These are phyloP conservation scores for Fusarium sp. DNA, from an alignment of 2,329 filamentous ascomycete species.

Conservation along the genomic window DNA sequence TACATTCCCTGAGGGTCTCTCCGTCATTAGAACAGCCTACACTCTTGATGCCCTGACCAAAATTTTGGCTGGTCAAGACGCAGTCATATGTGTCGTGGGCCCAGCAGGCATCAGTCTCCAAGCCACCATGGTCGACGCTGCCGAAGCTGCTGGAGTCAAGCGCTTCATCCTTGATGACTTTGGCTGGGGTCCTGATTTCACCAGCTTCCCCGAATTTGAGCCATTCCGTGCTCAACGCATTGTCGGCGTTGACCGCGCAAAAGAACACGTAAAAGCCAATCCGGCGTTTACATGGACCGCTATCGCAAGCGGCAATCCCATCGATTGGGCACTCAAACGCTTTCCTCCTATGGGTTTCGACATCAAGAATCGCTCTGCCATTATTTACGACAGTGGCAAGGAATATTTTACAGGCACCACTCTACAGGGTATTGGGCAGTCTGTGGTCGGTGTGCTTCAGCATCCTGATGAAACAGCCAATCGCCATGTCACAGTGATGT, in stretches of 20 bases:
- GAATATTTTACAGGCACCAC: slow-evolving; percentile 35
- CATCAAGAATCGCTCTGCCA: slow-evolving; percentile 1
- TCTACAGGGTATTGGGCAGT: slow-evolving; percentile 30
- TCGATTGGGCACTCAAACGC: slow-evolving; percentile 37
- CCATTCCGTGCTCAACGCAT: slow-evolving; percentile 22
- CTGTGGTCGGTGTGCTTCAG: slow-evolving; percentile 32
- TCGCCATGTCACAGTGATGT: slow-evolving; percentile 24
- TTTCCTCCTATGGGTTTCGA: slow-evolving; percentile 37
- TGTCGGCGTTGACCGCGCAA: slow-evolving; percentile 19
- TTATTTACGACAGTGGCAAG: slow-evolving; percentile 29
- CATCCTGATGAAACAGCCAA: slow-evolving; percentile 29
- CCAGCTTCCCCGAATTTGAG: slow-evolving; percentile 34
- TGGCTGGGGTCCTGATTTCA: slow-evolving; percentile 34
- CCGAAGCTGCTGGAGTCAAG: slow-evolving; percentile 28
- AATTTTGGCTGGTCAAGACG: slow-evolving; percentile 22
- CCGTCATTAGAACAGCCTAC: slow-evolving; percentile 13
- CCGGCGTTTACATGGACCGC: slow-evolving; percentile 32
- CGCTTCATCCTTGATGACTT: slow-evolving; percentile 37
- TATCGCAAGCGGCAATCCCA: slow-evolving; percentile 28
- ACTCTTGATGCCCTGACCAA: slow-evolving; percentile 7
- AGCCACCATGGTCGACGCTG: slow-evolving; percentile 36
- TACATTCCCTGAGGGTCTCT: slow-evolving; percentile 16
- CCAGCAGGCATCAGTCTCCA: slow-evolving; percentile 28
- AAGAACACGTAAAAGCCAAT: slow-evolving; percentile 9
- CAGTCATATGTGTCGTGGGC: slow-evolving; percentile 25